Evolutionary conservation across 108 stramenopile genomes (phyloP).

Genomic region (Licmophora abbreviata): DNA sequence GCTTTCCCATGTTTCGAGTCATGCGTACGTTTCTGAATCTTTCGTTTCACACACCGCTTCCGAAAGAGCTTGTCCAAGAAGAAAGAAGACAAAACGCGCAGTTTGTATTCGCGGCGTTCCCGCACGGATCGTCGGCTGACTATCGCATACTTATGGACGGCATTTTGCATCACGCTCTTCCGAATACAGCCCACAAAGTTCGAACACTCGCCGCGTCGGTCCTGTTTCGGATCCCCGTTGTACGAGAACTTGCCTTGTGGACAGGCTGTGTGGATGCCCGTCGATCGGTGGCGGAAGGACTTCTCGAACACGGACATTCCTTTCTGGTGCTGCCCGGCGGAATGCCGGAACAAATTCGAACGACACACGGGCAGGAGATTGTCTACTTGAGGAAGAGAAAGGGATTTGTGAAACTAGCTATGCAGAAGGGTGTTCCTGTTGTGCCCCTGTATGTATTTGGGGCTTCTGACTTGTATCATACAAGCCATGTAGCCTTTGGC

Average conservation of each 20-base stretch:
- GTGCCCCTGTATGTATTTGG: conserved; percentile 82
- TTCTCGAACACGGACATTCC: conserved; percentile 27
- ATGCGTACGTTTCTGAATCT: conserved; percentile 13
- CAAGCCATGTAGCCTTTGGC: conserved; percentile 12
- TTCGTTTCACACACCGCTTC: conserved; percentile 5
- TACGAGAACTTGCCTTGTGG: conserved; percentile 50
- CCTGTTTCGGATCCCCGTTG: conserved; percentile 50
- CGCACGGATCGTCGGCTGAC: conserved; percentile 24
- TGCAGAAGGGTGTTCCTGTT: conserved; percentile 63
- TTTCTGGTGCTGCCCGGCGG: conserved; percentile 43
- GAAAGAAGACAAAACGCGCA: conserved; percentile 17
- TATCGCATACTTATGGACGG: conserved; percentile 33
- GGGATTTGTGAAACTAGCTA: conserved; percentile 80
- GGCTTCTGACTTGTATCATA: conserved; percentile 34
- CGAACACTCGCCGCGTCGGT: conserved; percentile 44
- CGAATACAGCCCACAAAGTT: background rate
- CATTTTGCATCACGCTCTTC: conserved; percentile 5
- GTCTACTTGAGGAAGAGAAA: conserved; percentile 61
- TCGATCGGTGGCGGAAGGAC: conserved; percentile 27
- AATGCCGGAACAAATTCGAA: conserved; percentile 41
- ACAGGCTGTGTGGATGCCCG: conserved; percentile 56
- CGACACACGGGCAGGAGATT: conserved; percentile 25
- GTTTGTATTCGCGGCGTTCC: conserved; percentile 26
- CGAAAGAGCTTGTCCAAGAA: conserved; percentile 2
- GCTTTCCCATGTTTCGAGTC: conserved; percentile 10